Conservation (phyloP, 208 protist genomes). For the Naegleria lovaniensis region DNA sequence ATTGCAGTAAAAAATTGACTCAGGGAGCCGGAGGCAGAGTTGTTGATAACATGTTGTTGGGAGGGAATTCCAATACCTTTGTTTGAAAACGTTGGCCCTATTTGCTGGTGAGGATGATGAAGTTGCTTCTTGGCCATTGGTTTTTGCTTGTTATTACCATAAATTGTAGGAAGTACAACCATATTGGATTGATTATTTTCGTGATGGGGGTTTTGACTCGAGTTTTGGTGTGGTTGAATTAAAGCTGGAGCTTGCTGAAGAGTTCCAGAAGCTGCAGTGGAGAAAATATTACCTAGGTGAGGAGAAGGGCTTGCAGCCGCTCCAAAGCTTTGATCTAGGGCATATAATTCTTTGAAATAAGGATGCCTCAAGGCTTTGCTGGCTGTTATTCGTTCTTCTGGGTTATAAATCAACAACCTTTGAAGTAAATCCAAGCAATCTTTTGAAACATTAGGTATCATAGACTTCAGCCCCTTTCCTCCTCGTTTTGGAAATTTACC, state of each 20-base stretch:
- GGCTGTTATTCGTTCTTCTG: conserved; percentile 52
- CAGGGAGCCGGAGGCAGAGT: not conserved
- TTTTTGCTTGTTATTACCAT: not conserved
- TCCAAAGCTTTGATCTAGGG: not conserved
- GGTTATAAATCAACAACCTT: conserved; percentile 57
- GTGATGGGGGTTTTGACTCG: not conserved
- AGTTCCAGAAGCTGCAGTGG: not conserved
- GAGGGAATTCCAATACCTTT: not conserved
- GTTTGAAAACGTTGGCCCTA: not conserved
- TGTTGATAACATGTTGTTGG: not conserved
- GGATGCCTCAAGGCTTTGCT: conserved; percentile 48
- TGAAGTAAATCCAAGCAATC: conserved; percentile 86
- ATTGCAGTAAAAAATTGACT: not conserved
- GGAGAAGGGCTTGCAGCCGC: not conserved
- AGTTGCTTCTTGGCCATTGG: not conserved
- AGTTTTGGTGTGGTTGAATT: not conserved
- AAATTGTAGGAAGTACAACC: not conserved
- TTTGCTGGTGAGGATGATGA: not conserved
- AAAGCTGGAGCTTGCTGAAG: not conserved
- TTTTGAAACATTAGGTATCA: conserved; percentile 75
- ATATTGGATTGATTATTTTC: not conserved
- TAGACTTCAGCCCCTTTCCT: conserved; percentile 56
- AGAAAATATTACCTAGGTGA: not conserved
- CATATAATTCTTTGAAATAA: conserved; percentile 49
- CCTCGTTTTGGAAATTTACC: conserved; percentile 21